phyloP scores from a whole-genome alignment of 306 rosid genomes.

The Cyamopsis tetragonoloba region DNA sequence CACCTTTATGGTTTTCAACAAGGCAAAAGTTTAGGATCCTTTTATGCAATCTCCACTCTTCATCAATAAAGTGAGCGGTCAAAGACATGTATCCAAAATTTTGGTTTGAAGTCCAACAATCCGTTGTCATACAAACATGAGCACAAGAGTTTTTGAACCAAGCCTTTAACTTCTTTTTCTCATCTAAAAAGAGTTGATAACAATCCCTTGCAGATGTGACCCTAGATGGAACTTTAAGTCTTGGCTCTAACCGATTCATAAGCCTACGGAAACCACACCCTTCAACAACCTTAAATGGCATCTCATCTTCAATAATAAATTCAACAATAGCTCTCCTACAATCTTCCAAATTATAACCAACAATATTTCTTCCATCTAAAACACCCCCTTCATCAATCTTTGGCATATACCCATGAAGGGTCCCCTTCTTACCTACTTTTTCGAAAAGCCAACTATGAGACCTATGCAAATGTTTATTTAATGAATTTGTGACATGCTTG shows the following conservation, averaged over 20 bases:
- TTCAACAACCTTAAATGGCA: too few species aligned
- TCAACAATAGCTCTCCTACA: not conserved
- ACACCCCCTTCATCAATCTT: not conserved
- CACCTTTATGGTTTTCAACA: not conserved
- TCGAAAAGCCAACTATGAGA: not conserved
- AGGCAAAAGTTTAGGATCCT: not conserved
- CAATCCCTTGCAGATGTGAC: not conserved
- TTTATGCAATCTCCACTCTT: not conserved
- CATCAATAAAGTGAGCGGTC: not conserved
- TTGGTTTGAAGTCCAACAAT: not conserved
- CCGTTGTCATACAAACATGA: not conserved
- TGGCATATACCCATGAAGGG: not conserved
- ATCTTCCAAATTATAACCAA: not conserved
- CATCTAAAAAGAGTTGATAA: not conserved
- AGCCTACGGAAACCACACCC: not conserved
- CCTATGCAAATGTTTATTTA: not conserved
- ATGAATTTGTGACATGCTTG: not conserved
- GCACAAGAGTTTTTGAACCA: not conserved
- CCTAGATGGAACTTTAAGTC: not conserved
- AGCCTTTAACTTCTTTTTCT: not conserved
- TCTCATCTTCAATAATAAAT: not conserved
- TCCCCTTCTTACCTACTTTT: not conserved
- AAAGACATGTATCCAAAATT: not conserved
- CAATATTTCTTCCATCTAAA: not conserved
- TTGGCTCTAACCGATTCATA: not conserved